Evolutionary conservation across 345 rosid genomes (phyloP), one percentile per base, ranked within the genome.

Genomic region (Boechera divaricarpa): DNA sequence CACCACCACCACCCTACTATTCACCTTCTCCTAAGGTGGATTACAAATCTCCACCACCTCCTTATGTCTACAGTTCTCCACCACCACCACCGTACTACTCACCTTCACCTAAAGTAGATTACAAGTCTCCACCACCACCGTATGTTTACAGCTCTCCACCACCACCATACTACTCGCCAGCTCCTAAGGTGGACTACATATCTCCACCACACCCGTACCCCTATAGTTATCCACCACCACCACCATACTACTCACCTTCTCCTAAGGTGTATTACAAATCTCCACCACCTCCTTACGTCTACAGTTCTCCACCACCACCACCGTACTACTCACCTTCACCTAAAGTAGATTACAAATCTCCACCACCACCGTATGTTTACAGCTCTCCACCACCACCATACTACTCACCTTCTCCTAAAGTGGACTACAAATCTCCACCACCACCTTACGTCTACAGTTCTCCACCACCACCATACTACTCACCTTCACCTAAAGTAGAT

Each of bases 131-230:
- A 10, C 58, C 58, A 54, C 58, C 58, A 2, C 58, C 58, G 0
- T 54, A 54, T 0, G 35, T 54, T 0, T 54, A 54, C 4, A 54
- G 16, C 0, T 54, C 58, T 2, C 58, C 58, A 26, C 58, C 58
- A 10, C 58, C 32, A 4, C 57, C 32, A 53, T 21, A 51, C 10
- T 51, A 51, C 5, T 51, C 55, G 0, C 55, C 55, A 0, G 1
- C 55, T 1, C 55, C 55, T 3, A 51, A 51, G 1, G 2, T 0
- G 0, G 4, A 21, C 1, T 21, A 21, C 24, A 21, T 1, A 21
- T 21, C 24, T 21, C 24, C 24, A 21, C 24, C 24, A 74, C 12
- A 57, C 77, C 1, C 64, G 42, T 36, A 64, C 63, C 4, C 64
- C 1, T 21, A 21, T 1, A 21, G 24, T 21, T 21, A 1, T 21